Evolutionary conservation across 768 basidiomycete genomes (phyloP).

Genomic region (Auricularia sp.): DNA sequence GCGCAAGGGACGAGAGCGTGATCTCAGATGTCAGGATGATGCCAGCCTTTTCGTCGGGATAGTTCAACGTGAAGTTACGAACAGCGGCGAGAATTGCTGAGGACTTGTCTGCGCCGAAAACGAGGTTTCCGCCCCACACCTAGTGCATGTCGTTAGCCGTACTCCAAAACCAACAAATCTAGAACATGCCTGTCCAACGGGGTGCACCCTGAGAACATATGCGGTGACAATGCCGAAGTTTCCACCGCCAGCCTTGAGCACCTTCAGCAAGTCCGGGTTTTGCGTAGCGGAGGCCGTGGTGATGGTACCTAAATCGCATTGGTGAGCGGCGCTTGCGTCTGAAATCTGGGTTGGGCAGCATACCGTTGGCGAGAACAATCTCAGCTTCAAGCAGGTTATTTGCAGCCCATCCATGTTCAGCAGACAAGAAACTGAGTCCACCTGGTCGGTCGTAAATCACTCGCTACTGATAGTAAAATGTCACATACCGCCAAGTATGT

Average conservation of each 20-base stretch:
- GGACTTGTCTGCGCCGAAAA: background rate
- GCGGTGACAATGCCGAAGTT: background rate
- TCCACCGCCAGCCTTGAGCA: background rate
- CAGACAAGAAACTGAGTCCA: background rate
- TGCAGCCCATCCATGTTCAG: background rate
- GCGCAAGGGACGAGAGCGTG: background rate
- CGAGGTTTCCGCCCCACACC: background rate
- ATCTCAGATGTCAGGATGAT: background rate
- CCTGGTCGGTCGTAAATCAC: background rate
- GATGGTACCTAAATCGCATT: background rate
- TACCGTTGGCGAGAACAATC: background rate
- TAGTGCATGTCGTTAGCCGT: background rate
- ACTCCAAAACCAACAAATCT: no score
- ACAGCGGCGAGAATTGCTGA: background rate
- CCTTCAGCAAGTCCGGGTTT: background rate
- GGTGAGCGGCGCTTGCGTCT: no score
- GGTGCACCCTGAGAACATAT: background rate
- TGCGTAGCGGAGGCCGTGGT: background rate
- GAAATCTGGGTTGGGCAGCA: no score
- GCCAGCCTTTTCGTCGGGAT: background rate
- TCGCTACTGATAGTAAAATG: background rate
- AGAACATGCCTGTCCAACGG: background rate
- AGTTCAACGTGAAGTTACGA: background rate
- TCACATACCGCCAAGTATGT: background rate
- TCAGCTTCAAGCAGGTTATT: background rate